These are phyloP conservation scores for Porodaedalea pini DNA, from an alignment of 1,284 basidiomycete genomes.

Conservation along the genomic window DNA sequence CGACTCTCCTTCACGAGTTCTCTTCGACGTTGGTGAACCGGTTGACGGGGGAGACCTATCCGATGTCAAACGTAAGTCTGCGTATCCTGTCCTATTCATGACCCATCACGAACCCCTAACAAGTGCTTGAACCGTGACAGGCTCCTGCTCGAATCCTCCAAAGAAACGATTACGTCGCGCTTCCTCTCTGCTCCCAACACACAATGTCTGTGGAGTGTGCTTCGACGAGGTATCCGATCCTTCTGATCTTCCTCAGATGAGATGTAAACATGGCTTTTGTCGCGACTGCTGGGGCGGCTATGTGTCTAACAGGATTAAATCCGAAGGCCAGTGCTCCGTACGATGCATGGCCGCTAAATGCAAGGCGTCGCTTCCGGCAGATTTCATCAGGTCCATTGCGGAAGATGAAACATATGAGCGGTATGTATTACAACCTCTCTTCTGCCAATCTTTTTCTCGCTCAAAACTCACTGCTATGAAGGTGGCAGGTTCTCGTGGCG, in stretches of 20 bases:
- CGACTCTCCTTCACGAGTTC: conserved; percentile 44
- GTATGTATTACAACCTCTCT: too few species aligned
- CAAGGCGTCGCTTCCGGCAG: conserved; percentile 46
- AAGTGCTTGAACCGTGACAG: conserved; percentile 2
- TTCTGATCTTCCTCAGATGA: conserved; percentile 39
- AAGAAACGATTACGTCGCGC: conserved; percentile 30
- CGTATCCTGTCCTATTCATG: not conserved
- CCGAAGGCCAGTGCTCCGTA: conserved; percentile 57
- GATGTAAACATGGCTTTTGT: conserved; percentile 55
- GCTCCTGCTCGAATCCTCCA: conserved; percentile 18
- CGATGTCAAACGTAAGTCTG: not conserved
- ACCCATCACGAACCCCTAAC: conserved; percentile 9
- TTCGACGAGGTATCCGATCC: conserved; percentile 35
- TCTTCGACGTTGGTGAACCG: conserved; percentile 35
- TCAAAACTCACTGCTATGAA: conserved; percentile 22
- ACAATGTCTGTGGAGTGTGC: conserved; percentile 47
- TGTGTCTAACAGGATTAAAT: conserved; percentile 52
- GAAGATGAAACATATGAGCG: conserved; percentile 33
- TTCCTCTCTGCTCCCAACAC: conserved; percentile 22
- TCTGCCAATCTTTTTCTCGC: not conserved
- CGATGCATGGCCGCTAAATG: conserved; percentile 66
- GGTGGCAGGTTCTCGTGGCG: conserved; percentile 54
- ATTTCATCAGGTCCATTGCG: conserved; percentile 43
- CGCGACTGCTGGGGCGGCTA: conserved; percentile 57
- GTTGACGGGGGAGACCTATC: conserved; percentile 8